Conservation (phyloP, 768 basidiomycete species). For the Amanita polypyramis region DNA sequence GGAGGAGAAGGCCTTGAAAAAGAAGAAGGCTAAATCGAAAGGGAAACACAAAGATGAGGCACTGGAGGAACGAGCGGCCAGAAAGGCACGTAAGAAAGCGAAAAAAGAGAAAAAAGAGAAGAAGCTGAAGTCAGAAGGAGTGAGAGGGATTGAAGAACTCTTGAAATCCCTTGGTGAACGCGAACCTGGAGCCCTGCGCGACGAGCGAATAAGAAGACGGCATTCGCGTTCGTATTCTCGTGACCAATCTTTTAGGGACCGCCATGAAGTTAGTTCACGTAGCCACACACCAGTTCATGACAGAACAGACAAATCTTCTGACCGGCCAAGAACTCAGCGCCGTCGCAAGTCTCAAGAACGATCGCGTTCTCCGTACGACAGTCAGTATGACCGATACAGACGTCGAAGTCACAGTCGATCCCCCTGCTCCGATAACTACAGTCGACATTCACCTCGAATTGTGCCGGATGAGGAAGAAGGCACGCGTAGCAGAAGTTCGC, state of each 20-base stretch:
- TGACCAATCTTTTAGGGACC: conserved; percentile 16
- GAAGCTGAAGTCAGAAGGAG: conserved; percentile 49
- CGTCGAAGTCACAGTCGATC: background rate
- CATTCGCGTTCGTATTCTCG: conserved; percentile 11
- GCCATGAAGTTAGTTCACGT: conserved; percentile 11
- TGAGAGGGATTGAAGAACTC: conserved; percentile 60
- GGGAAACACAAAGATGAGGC: conserved; percentile 66
- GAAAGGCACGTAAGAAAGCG: conserved; percentile 67
- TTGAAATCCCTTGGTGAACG: conserved; percentile 38
- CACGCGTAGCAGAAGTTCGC: background rate
- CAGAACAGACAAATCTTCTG: background rate
- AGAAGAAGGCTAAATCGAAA: conserved; percentile 52
- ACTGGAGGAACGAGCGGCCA: conserved; percentile 63
- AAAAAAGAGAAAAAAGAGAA: conserved; percentile 36
- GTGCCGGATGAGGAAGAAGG: background rate
- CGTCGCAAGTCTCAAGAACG: background rate
- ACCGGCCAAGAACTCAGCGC: background rate
- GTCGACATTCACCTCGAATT: background rate
- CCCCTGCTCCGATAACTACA: background rate
- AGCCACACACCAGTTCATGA: conserved; percentile 1
- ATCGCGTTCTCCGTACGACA: background rate
- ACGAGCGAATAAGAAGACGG: conserved; percentile 10
- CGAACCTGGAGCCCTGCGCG: conserved; percentile 15
- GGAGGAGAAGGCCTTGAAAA: conserved; percentile 62
- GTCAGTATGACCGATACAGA: background rate